Percentiles rank a stretch among this genome's conserved stretches.
Conservation (phyloP, 192 early-diverging fungal genomes). For the Coemansia sp. region DNA sequence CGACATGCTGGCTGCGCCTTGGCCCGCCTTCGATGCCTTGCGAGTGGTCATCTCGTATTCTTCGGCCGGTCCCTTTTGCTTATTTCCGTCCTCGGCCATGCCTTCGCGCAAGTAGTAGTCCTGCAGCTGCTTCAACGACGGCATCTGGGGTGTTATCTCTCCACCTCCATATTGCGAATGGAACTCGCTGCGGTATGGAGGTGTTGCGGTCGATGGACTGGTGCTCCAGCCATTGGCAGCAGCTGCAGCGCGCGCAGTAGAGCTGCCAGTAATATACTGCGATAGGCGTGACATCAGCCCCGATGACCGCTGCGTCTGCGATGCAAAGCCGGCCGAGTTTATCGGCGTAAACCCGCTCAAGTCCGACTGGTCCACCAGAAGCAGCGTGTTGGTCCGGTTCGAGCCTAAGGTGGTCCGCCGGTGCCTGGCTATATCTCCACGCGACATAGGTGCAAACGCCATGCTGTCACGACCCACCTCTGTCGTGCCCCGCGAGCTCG, state of each 20-base stretch:
- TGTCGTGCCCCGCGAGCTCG: neutral
- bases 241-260: neutral
- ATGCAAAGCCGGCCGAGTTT: constrained; percentile 1
- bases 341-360: constrained; percentile 9
- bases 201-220: constrained; percentile 2
- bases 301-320: constrained; percentile 12
- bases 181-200: neutral
- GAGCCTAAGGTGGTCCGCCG: constrained; percentile 21
- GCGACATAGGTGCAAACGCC: constrained; percentile 36
- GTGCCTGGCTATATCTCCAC: constrained; percentile 1
- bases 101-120: constrained; percentile 44
- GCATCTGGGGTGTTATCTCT: constrained; percentile 20
- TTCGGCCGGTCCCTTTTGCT: constrained; percentile 4
- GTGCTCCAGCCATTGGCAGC: constrained; percentile 13
- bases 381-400: constrained; percentile 38
- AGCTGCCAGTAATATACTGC: constrained; percentile 29
- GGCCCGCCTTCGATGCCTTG: neutral
- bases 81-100: constrained; percentile 2
- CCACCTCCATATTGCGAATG: neutral
- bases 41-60: constrained; percentile 28
- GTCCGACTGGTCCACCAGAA: constrained; percentile 46
- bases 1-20: constrained; percentile 16
- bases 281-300: constrained; percentile 41
- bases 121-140: constrained; percentile 51
- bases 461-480: constrained; percentile 28